phyloP scores from a whole-genome alignment of 257 asterid genomes.

The Henckelia pumila region DNA sequence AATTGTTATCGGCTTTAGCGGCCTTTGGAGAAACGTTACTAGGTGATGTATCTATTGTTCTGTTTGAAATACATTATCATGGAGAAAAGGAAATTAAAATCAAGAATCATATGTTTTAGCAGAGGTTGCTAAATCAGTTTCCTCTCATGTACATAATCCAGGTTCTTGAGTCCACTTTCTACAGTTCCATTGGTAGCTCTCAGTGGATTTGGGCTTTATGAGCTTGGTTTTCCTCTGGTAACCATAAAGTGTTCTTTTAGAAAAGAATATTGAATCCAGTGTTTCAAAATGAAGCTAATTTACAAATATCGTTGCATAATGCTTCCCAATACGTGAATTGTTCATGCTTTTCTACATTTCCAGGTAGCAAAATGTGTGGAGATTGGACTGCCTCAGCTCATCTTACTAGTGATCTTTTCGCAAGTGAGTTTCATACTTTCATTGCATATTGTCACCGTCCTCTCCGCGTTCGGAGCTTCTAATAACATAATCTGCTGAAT shows the following conservation, averaged over 20 bases:
- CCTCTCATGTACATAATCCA: slow-evolving; percentile 26
- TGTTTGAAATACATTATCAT: not conserved
- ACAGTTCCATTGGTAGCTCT: slow-evolving; percentile 81
- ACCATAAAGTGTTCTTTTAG: slow-evolving; percentile 9
- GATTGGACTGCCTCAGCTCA: slow-evolving; percentile 82
- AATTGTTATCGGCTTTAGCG: slow-evolving; percentile 86
- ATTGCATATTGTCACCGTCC: not conserved
- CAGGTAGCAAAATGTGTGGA: slow-evolving; percentile 89
- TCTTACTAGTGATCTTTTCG: slow-evolving; percentile 72
- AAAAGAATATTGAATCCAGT: not conserved
- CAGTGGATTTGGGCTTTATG: slow-evolving; percentile 86
- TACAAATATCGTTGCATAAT: not conserved
- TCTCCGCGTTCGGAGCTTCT: no score
- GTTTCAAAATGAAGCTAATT: not conserved
- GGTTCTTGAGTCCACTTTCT: slow-evolving; percentile 81
- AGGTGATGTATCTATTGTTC: slow-evolving; percentile 37
- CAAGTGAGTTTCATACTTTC: slow-evolving; percentile 52
- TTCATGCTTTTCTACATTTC: slow-evolving; percentile 16
- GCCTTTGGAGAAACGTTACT: slow-evolving; percentile 82
- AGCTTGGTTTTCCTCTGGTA: slow-evolving; percentile 93
- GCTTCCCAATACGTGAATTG: slow-evolving; percentile 9
- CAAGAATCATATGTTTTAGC: not conserved
- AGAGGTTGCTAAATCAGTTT: not conserved
- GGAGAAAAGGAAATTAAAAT: not conserved
- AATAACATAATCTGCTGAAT: not conserved